Evolutionary conservation across 768 basidiomycete species (phyloP), one percentile per base, ranked within the genome.

Genomic region (Pisolithus orientalis): DNA sequence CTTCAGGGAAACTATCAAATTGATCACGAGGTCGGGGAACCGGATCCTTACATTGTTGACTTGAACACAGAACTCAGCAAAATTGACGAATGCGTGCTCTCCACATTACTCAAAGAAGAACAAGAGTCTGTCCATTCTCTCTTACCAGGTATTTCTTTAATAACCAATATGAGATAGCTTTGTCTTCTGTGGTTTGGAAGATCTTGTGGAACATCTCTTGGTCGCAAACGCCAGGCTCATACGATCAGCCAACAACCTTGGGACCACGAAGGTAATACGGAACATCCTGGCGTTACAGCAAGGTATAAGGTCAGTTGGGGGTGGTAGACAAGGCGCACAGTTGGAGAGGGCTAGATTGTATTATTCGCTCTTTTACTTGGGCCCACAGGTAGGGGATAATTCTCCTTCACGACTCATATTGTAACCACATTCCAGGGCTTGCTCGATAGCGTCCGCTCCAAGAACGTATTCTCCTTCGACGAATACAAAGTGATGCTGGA

Each of bases 231-330:
- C 87, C 25, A 80, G 83, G 34, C 72, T 81, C 52, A 77, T 98
- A 51, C 82, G 79, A 16, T 61, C 76, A 34, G 83, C 83, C 9
- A 96, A 90, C 59, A 65, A 72, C 0, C 81, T 82, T 52, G 95
- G 95, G 2, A 80, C 94, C 57, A 80, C 83, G 63, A 96, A 95
- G 71, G 87, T 97, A 58, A 69, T 82, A 63, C 83, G 92, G 28
- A 94, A 95, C 67, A 87, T 95, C 45, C 77, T 93, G 32, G 90
- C 95, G 17, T 76, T 98, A 37, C 94, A 95, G 62, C 95, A 98
- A 65, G 85, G 88, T 59, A 79, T 94, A 62, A 90, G 89, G 64
- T 84, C 85, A 7, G 78, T 92, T 48, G 79, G 79, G 5, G 76
- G 80, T 47, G 80, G 83, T 46, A 71, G 72, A 38, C 73, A 77